Evolutionary conservation across 441 rosid species (phyloP), one percentile per base, ranked within the genome.

Genomic region (Erodium moschatum): DNA sequence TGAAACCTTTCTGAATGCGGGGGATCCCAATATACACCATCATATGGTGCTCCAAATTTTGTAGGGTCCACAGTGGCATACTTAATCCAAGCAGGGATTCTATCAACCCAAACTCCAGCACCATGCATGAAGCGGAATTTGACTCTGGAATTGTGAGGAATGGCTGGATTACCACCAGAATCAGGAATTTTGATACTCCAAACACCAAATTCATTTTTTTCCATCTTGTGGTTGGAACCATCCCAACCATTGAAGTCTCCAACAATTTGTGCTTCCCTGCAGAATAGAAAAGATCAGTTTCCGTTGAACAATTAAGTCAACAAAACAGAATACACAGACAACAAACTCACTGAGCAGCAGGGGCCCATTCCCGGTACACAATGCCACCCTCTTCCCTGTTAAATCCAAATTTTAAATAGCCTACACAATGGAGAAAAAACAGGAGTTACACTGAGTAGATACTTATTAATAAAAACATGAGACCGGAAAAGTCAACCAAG

Each of bases 191-290:
- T 86, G 56, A 86, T 78, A 73, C 89, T 85, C 96, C 96, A 89
- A 71, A 87, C 91, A 66, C 96, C 96, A 77, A 84, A 87, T 75
- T 87, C 67, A 82, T 87, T 74, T 82, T 76, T 89, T 79, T 84
- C 87, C 96, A 89, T 87, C 73, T 10, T 75, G 80, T 89, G 93
- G 72, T 83, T 85, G 54, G 87, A 84, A 48, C 96, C 93, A 73
- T 87, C 79, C 96, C 93, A 89, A 69, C 87, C 91, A 78, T 89
- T 89, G 73, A 89, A 87, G 77, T 89, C 96, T 52, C 96, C 96
- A 69, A 86, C 75, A 73, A 89, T 31, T 74, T 87, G 84, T 46
- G 96, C 96, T 78, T 87, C 96, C 86, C 96, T 89, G 64, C 75
- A 71, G 70, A 56, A 67, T 27, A 75, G 68, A 65, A 16, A 38